phyloP scores from a whole-genome alignment of 768 basidiomycete species.

The Pleurotus eryngii region DNA sequence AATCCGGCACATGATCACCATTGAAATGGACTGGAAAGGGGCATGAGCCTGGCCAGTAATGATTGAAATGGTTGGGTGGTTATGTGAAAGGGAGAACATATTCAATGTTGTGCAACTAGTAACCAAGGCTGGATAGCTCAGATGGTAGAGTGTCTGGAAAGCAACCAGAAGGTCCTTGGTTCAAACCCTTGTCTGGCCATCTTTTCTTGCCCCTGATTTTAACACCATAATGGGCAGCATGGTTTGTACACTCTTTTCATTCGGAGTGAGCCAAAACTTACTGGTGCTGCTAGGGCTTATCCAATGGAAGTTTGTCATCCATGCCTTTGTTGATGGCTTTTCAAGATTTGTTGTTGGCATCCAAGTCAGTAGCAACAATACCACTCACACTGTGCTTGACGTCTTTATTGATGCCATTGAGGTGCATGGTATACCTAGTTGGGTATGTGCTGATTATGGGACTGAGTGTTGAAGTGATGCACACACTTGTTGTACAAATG shows the following conservation, averaged over 20 bases:
- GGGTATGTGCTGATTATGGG: slow-evolving; percentile 29
- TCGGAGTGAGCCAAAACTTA: slow-evolving; percentile 21
- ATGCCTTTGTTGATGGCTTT: slow-evolving; percentile 41
- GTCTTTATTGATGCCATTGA: slow-evolving; percentile 25
- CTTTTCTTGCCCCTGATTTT: too few relatives aligned
- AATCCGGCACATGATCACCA: too few relatives aligned
- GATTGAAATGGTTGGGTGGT: too few relatives aligned
- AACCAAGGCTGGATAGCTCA: too few relatives aligned
- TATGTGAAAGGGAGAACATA: too few relatives aligned
- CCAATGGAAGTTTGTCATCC: slow-evolving; percentile 31
- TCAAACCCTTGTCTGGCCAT: too few relatives aligned
- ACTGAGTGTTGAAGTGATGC: slow-evolving; percentile 30
- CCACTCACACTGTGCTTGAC: slow-evolving; percentile 31
- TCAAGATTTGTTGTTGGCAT: slow-evolving; percentile 33
- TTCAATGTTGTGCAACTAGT: too few relatives aligned
- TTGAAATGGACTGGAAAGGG: too few relatives aligned
- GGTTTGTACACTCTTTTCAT: slow-evolving; percentile 11
- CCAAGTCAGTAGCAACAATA: slow-evolving; percentile 36
- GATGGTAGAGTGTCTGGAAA: too few relatives aligned
- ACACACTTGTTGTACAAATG: background rate
- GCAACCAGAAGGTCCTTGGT: too few relatives aligned
- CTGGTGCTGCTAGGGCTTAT: slow-evolving; percentile 26
- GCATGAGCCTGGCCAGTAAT: too few relatives aligned
- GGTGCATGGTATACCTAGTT: slow-evolving; percentile 28
- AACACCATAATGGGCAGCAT: slow-evolving; percentile 38